Conservation (phyloP, 1,284 basidiomycete genomes). For the Cerrena zonata region DNA sequence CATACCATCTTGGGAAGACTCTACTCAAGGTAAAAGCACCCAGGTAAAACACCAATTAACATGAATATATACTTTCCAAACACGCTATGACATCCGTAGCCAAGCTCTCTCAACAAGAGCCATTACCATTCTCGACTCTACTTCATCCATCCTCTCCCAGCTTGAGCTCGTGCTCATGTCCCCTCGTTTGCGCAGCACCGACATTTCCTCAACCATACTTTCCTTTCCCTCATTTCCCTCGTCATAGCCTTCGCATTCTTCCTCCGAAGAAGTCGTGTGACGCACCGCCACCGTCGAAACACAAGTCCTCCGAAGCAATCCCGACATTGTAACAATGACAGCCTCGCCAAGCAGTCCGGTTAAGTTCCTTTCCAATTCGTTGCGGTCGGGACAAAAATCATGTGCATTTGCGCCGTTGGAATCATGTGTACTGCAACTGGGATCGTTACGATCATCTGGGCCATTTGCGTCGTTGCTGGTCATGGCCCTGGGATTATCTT, state of each 20-base stretch:
- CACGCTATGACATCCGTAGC: too few species aligned
- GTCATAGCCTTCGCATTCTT: not conserved
- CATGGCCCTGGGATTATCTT: not conserved
- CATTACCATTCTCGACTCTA: slow-evolving; percentile 3
- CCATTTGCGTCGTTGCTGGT: not conserved
- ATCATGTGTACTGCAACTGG: not conserved
- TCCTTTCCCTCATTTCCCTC: not conserved
- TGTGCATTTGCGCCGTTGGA: not conserved
- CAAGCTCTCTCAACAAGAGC: slow-evolving; percentile 4
- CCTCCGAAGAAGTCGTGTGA: not conserved
- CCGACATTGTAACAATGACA: slow-evolving; percentile 3
- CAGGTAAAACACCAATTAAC: too few species aligned
- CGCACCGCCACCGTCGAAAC: not conserved
- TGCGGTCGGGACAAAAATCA: not conserved
- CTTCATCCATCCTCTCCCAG: slow-evolving; percentile 2
- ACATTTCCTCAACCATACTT: not conserved
- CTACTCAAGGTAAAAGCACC: too few species aligned
- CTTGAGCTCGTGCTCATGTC: not conserved
- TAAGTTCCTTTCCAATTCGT: not conserved
- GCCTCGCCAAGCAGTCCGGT: not conserved
- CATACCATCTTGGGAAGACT: too few species aligned
- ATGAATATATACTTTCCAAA: too few species aligned
- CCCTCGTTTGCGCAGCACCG: too few species aligned
- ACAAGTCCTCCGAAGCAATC: slow-evolving; percentile 4
- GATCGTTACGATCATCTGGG: not conserved